Conservation (phyloP, 2,329 filamentous ascomycete species). For the Sporothrix pseudoabietina region DNA sequence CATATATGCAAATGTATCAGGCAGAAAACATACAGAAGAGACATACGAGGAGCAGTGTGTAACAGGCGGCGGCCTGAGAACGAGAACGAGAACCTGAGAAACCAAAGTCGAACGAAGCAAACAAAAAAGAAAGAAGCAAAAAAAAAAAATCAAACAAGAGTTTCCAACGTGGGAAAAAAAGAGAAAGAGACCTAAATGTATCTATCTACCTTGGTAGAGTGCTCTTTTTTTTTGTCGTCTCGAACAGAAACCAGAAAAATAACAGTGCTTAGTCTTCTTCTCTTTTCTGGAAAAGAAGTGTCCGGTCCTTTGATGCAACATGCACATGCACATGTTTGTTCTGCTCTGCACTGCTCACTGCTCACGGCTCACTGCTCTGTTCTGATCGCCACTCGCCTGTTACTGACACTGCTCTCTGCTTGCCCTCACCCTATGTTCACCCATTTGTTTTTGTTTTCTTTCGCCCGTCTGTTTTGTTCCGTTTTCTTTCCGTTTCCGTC, state of each 20-base stretch:
- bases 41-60: neutral
- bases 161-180: neutral
- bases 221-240: constrained; percentile 1
- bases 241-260: constrained; percentile 1
- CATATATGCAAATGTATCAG: constrained; percentile 2
- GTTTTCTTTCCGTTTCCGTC: neutral
- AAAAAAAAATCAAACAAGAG: no score
- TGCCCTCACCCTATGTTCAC: neutral
- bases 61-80: neutral
- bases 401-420: neutral
- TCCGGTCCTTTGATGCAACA: neutral
- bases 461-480: neutral
- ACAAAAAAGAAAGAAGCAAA: neutral
- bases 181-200: no score
- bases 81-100: neutral
- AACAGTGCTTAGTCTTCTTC: neutral
- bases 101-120: neutral
- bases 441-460: no score
- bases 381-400: neutral
- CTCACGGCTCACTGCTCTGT: neutral
- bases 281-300: neutral
- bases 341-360: neutral
- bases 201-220: constrained; percentile 12
- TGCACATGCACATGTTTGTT: neutral
- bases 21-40: neutral